These are phyloP conservation scores for Scenedesmus sp. DNA, from an alignment of 163 green algal genomes.

Conservation along the genomic window DNA sequence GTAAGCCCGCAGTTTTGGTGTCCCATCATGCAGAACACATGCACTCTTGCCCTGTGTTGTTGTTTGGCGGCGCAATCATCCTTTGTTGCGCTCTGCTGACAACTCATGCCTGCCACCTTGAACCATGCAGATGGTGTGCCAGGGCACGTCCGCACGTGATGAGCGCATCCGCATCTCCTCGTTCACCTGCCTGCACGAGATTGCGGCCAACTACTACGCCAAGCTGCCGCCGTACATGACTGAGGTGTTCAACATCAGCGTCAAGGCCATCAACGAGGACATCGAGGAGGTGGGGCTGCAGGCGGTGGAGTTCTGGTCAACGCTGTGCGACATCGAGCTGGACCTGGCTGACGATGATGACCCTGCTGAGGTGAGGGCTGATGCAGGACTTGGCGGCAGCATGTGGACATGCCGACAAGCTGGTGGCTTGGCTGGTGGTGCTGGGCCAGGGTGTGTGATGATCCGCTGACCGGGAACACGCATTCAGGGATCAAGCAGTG, in stretches of 20 bases:
- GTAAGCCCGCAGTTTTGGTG: too few species aligned
- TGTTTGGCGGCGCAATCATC: too few species aligned
- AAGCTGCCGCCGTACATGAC: slow-evolving; percentile 95
- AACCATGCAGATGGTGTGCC: slow-evolving; percentile 93
- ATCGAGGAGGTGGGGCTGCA: slow-evolving; percentile 94
- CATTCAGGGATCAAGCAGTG: too few species aligned
- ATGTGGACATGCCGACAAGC: not conserved
- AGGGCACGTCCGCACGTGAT: slow-evolving; percentile 84
- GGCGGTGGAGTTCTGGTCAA: slow-evolving; percentile 98
- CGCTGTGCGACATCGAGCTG: slow-evolving; percentile 77
- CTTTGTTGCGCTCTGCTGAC: not conserved
- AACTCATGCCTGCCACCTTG: slow-evolving; percentile 32
- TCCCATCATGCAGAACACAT: too few species aligned
- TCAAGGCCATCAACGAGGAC: slow-evolving; percentile 89
- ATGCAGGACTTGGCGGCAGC: not conserved
- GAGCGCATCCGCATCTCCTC: slow-evolving; percentile 83
- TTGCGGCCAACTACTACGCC: slow-evolving; percentile 92
- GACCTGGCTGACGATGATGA: slow-evolving; percentile 76
- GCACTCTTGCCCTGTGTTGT: too few species aligned
- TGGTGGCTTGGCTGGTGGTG: not conserved
- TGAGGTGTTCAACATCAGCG: slow-evolving; percentile 90
- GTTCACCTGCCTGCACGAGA: slow-evolving; percentile 96
- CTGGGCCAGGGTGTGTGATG: not conserved
- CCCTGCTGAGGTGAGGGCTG: slow-evolving; percentile 28
- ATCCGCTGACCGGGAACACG: too few species aligned